phyloP scores from a whole-genome alignment of 345 rosid species.

The Hibiscus tridactylites region DNA sequence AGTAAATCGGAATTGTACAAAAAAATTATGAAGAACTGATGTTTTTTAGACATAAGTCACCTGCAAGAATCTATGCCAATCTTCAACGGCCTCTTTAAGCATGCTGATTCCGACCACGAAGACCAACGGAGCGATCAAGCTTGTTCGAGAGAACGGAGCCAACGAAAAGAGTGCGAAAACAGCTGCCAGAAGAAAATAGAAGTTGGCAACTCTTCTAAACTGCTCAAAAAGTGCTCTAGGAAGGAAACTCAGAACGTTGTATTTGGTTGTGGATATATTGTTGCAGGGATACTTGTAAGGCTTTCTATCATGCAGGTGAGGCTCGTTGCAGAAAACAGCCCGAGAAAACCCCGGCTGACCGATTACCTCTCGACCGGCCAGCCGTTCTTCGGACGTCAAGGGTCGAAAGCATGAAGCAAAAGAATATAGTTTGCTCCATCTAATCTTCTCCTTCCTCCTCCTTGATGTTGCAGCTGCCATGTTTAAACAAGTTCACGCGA shows the following conservation, averaged over 20 bases:
- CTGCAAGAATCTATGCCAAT: constrained; percentile 45
- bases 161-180: constrained; percentile 30
- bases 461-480: constrained; percentile 6
- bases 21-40: neutral
- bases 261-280: constrained; percentile 58
- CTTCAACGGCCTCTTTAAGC: constrained; percentile 70
- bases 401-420: constrained; percentile 31
- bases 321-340: constrained; percentile 51
- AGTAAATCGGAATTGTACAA: neutral
- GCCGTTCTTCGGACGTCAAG: constrained; percentile 3
- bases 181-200: constrained; percentile 59
- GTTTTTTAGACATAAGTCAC: neutral
- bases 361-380: constrained; percentile 15
- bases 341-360: constrained; percentile 35
- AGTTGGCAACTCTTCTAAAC: constrained; percentile 71
- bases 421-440: constrained; percentile 43
- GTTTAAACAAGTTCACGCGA: neutral
- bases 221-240: constrained; percentile 71
- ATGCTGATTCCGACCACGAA: constrained; percentile 64
- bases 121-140: constrained; percentile 52
- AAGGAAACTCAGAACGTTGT: constrained; percentile 47
- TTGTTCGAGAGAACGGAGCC: constrained; percentile 38
- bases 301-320: constrained; percentile 31
- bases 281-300: constrained; percentile 40
- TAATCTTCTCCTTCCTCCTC: constrained; percentile 22